Evolutionary conservation across 106 monocot species (phyloP).

Genomic region (Acorus gramineus): DNA sequence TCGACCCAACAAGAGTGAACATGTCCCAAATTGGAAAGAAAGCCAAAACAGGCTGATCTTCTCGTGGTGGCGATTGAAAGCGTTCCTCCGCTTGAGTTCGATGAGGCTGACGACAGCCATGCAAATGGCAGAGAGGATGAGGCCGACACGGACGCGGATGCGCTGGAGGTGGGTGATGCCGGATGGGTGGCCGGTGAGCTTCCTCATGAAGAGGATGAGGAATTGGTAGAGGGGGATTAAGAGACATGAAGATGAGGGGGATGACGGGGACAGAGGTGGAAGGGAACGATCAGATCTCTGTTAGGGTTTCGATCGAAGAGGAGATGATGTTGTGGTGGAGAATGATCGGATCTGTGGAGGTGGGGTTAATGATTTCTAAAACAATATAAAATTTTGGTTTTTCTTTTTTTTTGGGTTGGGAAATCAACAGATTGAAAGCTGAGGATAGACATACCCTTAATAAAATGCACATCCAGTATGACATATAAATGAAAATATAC

Average conservation of each 20-base stretch:
- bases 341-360: too few species aligned
- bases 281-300: neutral
- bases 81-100: neutral
- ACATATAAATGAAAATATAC: too few species aligned
- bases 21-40: neutral
- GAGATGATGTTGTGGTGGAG: too few species aligned
- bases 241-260: neutral
- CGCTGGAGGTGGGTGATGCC: constrained; percentile 3
- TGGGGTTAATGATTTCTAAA: too few species aligned
- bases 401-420: too few species aligned
- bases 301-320: too few species aligned
- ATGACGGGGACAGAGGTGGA: neutral
- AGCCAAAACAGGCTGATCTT: constrained; percentile 1
- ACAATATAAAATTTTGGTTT: too few species aligned
- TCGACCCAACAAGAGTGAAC: neutral
- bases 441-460: too few species aligned
- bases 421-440: too few species aligned
- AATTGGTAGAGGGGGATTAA: neutral
- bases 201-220: neutral
- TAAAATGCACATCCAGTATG: too few species aligned
- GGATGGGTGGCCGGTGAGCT: neutral
- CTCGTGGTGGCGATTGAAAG: neutral
- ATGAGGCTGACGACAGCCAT: neutral
- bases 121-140: constrained; percentile 1
- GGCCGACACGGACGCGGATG: neutral